phyloP scores from a whole-genome alignment of 306 rosid genomes.

The Datisca glomerata region DNA sequence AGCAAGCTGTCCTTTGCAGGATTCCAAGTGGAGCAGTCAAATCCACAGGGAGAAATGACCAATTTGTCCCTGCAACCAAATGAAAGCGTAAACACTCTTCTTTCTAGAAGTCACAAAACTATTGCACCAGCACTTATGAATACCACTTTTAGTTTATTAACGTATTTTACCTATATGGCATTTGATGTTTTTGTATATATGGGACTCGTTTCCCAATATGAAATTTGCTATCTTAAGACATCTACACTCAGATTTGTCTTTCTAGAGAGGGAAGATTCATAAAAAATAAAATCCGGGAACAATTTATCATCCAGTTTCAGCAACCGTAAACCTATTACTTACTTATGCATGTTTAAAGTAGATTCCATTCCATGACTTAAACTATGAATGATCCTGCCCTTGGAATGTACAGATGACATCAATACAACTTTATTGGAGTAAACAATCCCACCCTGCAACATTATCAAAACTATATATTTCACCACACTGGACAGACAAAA shows the following conservation, averaged over 20 bases:
- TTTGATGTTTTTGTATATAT: no score
- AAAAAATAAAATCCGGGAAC: background rate
- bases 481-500: no score
- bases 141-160: no score
- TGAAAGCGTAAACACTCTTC: background rate
- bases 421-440: constrained; percentile 66
- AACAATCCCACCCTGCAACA: constrained; percentile 77
- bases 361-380: constrained; percentile 54
- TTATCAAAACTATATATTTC: constrained; percentile 6
- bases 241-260: no score
- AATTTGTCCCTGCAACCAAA: constrained; percentile 56
- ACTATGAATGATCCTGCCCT: constrained; percentile 38
- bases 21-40: constrained; percentile 65
- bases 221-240: no score
- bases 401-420: constrained; percentile 56
- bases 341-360: constrained; percentile 55
- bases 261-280: background rate
- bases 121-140: no score
- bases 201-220: no score
- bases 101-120: no score
- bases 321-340: constrained; percentile 18
- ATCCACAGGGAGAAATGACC: constrained; percentile 54
- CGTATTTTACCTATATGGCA: no score
- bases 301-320: constrained; percentile 9
- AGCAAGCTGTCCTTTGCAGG: constrained; percentile 62